phyloP scores from a whole-genome alignment of 78 protist genomes.

The Protostelium mycophagum region DNA sequence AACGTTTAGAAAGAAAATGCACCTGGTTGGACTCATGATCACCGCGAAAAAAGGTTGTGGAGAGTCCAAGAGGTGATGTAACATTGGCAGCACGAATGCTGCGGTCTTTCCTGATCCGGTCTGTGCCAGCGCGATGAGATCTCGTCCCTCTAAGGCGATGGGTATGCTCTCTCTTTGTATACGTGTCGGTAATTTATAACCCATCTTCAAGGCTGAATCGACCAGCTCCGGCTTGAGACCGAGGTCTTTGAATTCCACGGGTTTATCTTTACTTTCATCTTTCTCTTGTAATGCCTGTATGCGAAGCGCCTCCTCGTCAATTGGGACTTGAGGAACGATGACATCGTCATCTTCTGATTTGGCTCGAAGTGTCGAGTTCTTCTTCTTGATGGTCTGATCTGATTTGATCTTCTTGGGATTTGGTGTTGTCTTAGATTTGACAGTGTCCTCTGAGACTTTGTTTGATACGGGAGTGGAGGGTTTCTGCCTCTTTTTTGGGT shows the following conservation, averaged over 20 bases:
- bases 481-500: too few relatives aligned
- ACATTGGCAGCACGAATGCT: slow-evolving; percentile 93
- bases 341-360: too few relatives aligned
- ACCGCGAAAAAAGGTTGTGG: slow-evolving; percentile 65
- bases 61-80: slow-evolving; percentile 64
- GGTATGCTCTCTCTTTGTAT: slow-evolving; percentile 88
- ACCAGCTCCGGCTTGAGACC: slow-evolving; percentile 63
- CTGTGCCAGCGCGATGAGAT: slow-evolving; percentile 92
- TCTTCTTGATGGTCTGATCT: too few relatives aligned
- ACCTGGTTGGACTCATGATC: slow-evolving; percentile 76
- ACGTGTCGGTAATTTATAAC: slow-evolving; percentile 62
- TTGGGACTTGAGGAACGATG: too few relatives aligned
- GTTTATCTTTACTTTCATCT: slow-evolving; percentile 2
- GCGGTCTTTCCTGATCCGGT: slow-evolving; percentile 98
- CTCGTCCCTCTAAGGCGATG: slow-evolving; percentile 69
- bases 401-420: too few relatives aligned
- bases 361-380: too few relatives aligned
- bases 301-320: neutral
- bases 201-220: slow-evolving; percentile 57
- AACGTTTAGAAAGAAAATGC: neutral
- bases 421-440: too few relatives aligned
- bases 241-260: slow-evolving; percentile 49
- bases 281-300: neutral
- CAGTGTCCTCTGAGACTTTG: too few relatives aligned
- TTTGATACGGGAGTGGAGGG: too few relatives aligned